These are phyloP conservation scores for Chaetomium tenue DNA, from an alignment of 495 filamentous ascomycete species.

Conservation along the genomic window DNA sequence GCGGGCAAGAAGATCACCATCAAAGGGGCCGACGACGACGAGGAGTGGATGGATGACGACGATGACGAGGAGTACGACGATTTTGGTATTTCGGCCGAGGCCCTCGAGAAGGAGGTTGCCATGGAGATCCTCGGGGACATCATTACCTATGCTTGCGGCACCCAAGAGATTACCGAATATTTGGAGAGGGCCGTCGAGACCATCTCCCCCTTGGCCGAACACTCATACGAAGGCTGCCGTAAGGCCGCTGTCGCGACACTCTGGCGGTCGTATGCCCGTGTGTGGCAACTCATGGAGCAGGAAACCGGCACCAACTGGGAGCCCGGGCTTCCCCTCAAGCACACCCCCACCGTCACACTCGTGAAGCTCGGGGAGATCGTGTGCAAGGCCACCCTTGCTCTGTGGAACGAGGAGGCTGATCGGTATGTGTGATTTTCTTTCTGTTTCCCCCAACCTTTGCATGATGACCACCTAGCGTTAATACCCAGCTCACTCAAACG, in stretches of 20 bases:
- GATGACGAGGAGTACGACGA: constrained; percentile 85
- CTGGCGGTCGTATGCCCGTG: constrained; percentile 88
- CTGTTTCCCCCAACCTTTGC: constrained; percentile 26
- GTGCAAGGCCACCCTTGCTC: constrained; percentile 73
- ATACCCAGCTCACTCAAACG: constrained; percentile 99
- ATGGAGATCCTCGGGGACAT: constrained; percentile 92
- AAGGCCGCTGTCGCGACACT: constrained; percentile 86
- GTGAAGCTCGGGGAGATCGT: constrained; percentile 85
- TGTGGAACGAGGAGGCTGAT: constrained; percentile 88
- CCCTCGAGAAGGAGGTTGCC: constrained; percentile 96
- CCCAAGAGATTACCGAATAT: constrained; percentile 69
- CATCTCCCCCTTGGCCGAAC: constrained; percentile 75
- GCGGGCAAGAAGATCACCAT: constrained; percentile 83
- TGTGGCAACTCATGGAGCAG: constrained; percentile 84
- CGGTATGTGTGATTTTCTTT: constrained; percentile 61
- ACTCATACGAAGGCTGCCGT: constrained; percentile 88
- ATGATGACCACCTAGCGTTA: constrained; percentile 92
- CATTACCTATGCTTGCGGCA: constrained; percentile 73
- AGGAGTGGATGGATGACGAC: constrained; percentile 59
- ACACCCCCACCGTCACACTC: constrained; percentile 71
- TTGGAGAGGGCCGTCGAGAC: constrained; percentile 86
- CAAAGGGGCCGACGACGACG: constrained; percentile 59
- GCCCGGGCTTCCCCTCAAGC: constrained; percentile 79
- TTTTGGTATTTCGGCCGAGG: constrained; percentile 74
- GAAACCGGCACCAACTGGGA: constrained; percentile 77